A percentile compares a stretch with the other conserved stretches of the same genome.
These are phyloP conservation scores for Trypanosoma cruzi DNA, from an alignment of 208 protist species.

Conservation along the genomic window DNA sequence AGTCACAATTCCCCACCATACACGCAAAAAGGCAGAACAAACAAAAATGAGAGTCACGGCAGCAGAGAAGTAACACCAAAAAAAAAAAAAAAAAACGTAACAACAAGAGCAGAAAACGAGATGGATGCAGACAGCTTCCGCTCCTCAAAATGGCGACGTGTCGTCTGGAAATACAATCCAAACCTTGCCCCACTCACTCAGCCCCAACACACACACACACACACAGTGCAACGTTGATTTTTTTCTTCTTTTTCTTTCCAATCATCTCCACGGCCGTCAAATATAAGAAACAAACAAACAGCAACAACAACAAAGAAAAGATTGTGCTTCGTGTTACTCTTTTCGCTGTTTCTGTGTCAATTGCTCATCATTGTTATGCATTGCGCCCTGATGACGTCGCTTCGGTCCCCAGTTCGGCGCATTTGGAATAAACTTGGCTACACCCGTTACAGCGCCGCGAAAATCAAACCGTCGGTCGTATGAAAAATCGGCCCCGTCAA, in stretches of 20 bases:
- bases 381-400: slow-evolving; percentile 74
- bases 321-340: neutral
- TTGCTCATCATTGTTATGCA: slow-evolving; percentile 15
- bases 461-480: slow-evolving; percentile 86
- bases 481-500: slow-evolving; percentile 62
- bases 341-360: neutral
- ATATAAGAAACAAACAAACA: neutral
- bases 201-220: neutral
- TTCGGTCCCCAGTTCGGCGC: slow-evolving; percentile 89
- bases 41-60: neutral
- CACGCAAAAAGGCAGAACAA: neutral
- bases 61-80: neutral
- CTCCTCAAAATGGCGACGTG: neutral
- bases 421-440: slow-evolving; percentile 91
- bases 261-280: neutral
- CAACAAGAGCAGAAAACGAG: neutral
- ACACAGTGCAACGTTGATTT: neutral
- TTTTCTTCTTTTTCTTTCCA: too few relatives aligned
- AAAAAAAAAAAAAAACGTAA: too few relatives aligned
- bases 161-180: neutral
- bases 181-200: neutral
- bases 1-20: neutral
- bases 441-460: slow-evolving; percentile 61
- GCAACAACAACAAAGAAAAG: too few relatives aligned
- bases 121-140: neutral